Percentiles rank a stretch among this genome's conserved stretches.
These are phyloP conservation scores for Aegilops umbellulata DNA, from an alignment of 176 grass and related monocot species.

Conservation along the genomic window DNA sequence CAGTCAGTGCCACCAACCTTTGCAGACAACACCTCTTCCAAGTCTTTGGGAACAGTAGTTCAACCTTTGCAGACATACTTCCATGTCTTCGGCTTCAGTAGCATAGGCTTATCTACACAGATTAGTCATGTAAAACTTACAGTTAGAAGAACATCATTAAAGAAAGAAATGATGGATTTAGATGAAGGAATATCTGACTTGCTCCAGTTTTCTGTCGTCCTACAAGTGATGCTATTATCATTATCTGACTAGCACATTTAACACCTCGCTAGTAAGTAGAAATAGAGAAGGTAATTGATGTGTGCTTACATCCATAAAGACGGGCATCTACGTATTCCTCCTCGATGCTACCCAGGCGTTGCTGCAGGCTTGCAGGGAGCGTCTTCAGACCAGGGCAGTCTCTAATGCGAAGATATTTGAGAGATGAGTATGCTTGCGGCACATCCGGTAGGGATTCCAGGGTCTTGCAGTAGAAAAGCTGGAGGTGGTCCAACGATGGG, in stretches of 20 bases:
- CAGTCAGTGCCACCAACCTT: too few relatives aligned
- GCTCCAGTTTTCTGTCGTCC: not conserved
- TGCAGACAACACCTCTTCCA: too few relatives aligned
- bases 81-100: not conserved
- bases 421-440: not conserved
- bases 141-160: too few relatives aligned
- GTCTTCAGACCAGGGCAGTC: not conserved
- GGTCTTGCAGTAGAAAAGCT: fast-evolving
- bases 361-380: not conserved
- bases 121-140: too few relatives aligned
- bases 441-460: not conserved
- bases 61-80: not conserved
- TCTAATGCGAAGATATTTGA: fast-evolving
- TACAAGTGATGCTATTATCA: not conserved
- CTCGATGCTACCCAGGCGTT: not conserved
- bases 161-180: too few relatives aligned
- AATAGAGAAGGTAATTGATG: not conserved
- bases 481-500: fast-evolving
- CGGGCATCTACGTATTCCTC: fast-evolving
- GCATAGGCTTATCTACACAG: not conserved
- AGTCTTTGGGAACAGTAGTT: not conserved
- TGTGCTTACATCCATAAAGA: not conserved
- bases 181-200: not conserved
- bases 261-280: not conserved
- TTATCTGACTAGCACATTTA: not conserved